Evolutionary conservation across 306 rosid genomes (phyloP).

Genomic region (Prunus davidiana): DNA sequence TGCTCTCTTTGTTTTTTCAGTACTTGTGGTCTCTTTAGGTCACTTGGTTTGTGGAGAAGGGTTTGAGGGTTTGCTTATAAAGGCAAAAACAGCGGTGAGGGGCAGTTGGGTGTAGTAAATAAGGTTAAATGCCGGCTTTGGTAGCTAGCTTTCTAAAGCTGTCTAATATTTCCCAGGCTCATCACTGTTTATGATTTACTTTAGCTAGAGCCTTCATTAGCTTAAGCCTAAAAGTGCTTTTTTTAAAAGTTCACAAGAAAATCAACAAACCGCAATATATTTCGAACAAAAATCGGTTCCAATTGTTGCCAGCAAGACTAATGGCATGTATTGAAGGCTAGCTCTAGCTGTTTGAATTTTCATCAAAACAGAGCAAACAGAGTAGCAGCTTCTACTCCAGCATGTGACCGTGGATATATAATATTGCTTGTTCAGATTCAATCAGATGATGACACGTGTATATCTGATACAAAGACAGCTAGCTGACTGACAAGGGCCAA

Average conservation of each 20-base stretch:
- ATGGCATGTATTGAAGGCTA: background rate
- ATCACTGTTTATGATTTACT: too few relatives aligned
- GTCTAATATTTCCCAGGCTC: background rate
- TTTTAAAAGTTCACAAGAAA: too few relatives aligned
- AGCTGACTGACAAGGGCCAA: background rate
- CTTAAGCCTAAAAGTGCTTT: background rate
- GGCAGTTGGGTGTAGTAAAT: constrained; percentile 57
- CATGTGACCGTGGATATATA: background rate
- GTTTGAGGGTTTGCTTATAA: constrained; percentile 13
- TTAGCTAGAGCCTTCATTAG: background rate
- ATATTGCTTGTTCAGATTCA: background rate
- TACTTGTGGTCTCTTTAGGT: background rate
- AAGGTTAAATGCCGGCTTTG: constrained; percentile 35
- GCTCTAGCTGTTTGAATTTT: too few relatives aligned
- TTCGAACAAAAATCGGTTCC: too few relatives aligned
- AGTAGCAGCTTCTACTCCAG: too few relatives aligned
- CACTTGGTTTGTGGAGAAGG: background rate
- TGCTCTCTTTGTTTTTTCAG: background rate
- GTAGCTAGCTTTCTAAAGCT: background rate
- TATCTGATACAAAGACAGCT: background rate
- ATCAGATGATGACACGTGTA: background rate
- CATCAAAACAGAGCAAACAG: too few relatives aligned
- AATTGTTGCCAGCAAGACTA: too few relatives aligned
- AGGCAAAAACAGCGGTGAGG: constrained; percentile 5
- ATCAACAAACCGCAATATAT: too few relatives aligned